phyloP scores from a whole-genome alignment of 2,329 filamentous ascomycete species.

The Paracoccidioides brasiliensis region DNA sequence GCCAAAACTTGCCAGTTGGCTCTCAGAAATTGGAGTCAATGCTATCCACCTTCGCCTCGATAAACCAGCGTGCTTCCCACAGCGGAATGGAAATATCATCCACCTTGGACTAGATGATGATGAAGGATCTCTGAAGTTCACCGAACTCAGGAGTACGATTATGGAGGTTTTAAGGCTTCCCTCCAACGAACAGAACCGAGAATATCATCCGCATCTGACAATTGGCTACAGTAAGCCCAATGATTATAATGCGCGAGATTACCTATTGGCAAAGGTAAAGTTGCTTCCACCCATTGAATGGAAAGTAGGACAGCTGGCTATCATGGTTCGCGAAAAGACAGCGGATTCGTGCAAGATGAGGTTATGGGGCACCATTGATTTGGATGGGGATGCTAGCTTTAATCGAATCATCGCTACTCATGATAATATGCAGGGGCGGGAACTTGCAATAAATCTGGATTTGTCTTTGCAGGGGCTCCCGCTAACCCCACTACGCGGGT shows the following conservation, averaged over 20 bases:
- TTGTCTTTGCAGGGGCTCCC: background rate
- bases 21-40: slow-evolving; percentile 5
- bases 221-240: slow-evolving; percentile 45
- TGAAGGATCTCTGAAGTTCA: slow-evolving; percentile 14
- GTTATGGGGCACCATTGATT: slow-evolving; percentile 39
- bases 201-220: slow-evolving; percentile 43
- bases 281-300: slow-evolving; percentile 39
- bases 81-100: slow-evolving; percentile 40
- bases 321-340: slow-evolving; percentile 40
- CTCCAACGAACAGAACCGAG: slow-evolving; percentile 15
- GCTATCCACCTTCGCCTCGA: slow-evolving; percentile 19
- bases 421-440: background rate
- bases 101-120: slow-evolving; percentile 22
- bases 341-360: slow-evolving; percentile 39
- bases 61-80: slow-evolving; percentile 36
- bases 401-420: background rate
- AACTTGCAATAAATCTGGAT: background rate
- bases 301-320: slow-evolving; percentile 35
- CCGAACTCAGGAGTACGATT: slow-evolving; percentile 24
- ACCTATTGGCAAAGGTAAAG: slow-evolving; percentile 40
- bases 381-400: slow-evolving; percentile 4
- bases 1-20: slow-evolving; percentile 17
- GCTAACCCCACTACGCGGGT: background rate
- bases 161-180: slow-evolving; percentile 21
- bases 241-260: slow-evolving; percentile 35